phyloP scores from a whole-genome alignment of 257 asterid genomes.

The Vinca minor region DNA sequence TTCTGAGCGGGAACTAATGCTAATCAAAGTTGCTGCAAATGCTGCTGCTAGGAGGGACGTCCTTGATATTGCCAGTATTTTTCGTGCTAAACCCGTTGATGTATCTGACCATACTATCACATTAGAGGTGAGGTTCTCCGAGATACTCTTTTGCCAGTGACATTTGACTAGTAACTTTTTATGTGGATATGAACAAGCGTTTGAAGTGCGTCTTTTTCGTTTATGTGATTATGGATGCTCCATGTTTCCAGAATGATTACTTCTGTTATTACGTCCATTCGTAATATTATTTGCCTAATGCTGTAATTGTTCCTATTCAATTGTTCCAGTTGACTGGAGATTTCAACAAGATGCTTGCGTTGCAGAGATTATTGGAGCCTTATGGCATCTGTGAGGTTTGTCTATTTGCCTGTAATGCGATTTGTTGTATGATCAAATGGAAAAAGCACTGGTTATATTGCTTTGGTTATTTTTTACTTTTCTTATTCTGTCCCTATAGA shows the following conservation, averaged over 20 bases:
- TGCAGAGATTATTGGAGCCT: constrained; percentile 67
- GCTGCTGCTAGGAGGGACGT: constrained; percentile 77
- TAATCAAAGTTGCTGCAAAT: constrained; percentile 75
- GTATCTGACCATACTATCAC: constrained; percentile 89
- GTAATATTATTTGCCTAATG: constrained; percentile 6
- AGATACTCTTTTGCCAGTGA: background rate
- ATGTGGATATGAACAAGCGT: background rate
- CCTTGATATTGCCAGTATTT: constrained; percentile 80
- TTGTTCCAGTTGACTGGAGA: constrained; percentile 70
- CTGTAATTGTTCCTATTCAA: constrained; percentile 6
- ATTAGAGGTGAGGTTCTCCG: constrained; percentile 45
- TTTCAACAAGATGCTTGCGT: constrained; percentile 72
- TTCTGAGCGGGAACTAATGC: constrained; percentile 89
- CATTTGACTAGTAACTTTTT: background rate
- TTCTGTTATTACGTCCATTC: background rate
- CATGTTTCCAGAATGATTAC: background rate
- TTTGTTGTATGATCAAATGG: background rate
- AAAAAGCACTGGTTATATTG: background rate
- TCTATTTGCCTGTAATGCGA: background rate
- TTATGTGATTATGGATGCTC: background rate
- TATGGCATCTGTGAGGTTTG: constrained; percentile 91
- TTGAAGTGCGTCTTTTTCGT: background rate
- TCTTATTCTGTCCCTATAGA: background rate
- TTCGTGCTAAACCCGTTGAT: constrained; percentile 87
- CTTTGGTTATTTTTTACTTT: background rate